Evolutionary conservation across 1,139 yeast species (phyloP).

Genomic region (Debaryomyces singareniensis): DNA sequence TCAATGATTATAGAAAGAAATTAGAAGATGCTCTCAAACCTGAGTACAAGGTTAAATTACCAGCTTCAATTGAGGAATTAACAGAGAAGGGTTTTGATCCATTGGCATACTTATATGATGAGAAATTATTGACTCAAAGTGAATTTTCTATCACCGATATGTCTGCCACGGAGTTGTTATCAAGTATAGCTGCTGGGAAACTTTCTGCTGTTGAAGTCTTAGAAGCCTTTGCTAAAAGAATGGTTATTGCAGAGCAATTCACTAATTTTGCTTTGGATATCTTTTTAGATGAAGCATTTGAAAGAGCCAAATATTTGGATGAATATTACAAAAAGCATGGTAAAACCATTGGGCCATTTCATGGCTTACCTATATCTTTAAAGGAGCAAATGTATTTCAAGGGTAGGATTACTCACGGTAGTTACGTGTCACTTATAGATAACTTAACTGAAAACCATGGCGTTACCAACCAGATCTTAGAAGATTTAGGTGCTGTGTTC

Average conservation of each 20-base stretch:
- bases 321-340: constrained; percentile 44
- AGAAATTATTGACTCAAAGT: constrained; percentile 34
- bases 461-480: constrained; percentile 44
- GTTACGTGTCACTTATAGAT: constrained; percentile 51
- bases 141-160: constrained; percentile 46
- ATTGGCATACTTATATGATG: constrained; percentile 34
- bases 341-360: constrained; percentile 64
- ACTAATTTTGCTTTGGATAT: constrained; percentile 31
- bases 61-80: constrained; percentile 35
- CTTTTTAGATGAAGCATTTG: constrained; percentile 29
- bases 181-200: constrained; percentile 26
- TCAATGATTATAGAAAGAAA: constrained; percentile 41
- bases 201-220: constrained; percentile 41
- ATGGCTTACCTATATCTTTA: constrained; percentile 72
- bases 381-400: constrained; percentile 64
- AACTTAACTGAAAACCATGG: constrained; percentile 47
- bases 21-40: constrained; percentile 33
- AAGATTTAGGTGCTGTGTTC: constrained; percentile 62
- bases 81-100: constrained; percentile 40
- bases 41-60: constrained; percentile 36
- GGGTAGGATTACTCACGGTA: constrained; percentile 55
- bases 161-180: constrained; percentile 29
- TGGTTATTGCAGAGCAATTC: constrained; percentile 30
- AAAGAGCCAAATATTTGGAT: constrained; percentile 28
- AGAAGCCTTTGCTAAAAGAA: constrained; percentile 47